These are phyloP conservation scores for Globisporangium radiosum DNA, from an alignment of 352 stramenopile species.

Conservation along the genomic window DNA sequence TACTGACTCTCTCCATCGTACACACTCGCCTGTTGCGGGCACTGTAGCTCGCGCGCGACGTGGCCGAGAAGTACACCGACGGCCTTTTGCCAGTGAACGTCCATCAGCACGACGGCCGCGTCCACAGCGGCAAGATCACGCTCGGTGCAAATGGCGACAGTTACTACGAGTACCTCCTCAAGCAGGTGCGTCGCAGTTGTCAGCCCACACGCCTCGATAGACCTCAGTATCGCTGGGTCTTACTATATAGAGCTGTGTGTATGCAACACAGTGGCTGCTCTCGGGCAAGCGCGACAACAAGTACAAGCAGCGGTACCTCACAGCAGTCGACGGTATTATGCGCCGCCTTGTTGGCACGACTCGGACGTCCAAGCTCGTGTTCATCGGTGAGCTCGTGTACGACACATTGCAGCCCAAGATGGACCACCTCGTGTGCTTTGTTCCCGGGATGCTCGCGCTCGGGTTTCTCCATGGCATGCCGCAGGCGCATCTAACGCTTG, in stretches of 20 bases:
- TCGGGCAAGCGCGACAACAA: constrained; percentile 71
- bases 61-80: constrained; percentile 45
- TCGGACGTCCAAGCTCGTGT: constrained; percentile 50
- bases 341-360: constrained; percentile 45
- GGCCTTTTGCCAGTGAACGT: constrained; percentile 51
- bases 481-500: constrained; percentile 55
- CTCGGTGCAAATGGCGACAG: constrained; percentile 72
- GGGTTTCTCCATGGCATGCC: constrained; percentile 70
- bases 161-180: constrained; percentile 85
- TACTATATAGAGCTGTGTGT: neutral
- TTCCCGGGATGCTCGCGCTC: constrained; percentile 83
- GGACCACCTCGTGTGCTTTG: constrained; percentile 90
- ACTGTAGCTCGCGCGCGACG: constrained; percentile 37
- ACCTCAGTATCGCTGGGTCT: too few species aligned
- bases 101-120: constrained; percentile 31
- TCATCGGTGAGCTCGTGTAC: constrained; percentile 63
- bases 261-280: constrained; percentile 41
- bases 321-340: constrained; percentile 55
- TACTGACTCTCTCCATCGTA: too few species aligned
- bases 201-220: too few species aligned
- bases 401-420: constrained; percentile 58
- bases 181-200: constrained; percentile 34
- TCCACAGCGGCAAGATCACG: constrained; percentile 48
- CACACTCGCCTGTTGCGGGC: neutral
- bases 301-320: constrained; percentile 61